Base-by-base conservation (phyloP, 495 filamentous ascomycete species). In the Margaritispora aquatica region DNA sequence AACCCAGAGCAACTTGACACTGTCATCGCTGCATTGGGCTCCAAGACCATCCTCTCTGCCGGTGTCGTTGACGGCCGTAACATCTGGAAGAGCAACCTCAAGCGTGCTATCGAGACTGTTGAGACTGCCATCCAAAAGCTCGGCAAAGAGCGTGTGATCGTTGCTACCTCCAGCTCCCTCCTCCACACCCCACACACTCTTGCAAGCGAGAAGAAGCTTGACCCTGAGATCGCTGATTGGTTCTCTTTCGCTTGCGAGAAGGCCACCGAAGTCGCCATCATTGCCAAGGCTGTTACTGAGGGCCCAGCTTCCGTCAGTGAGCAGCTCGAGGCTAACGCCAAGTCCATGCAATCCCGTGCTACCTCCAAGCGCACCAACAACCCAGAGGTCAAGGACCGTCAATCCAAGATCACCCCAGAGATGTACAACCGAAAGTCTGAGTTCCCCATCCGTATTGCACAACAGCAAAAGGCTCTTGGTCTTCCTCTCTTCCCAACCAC, bases 1-100 rank as follows among this genome's bases (percentile, higher is more conserved):
- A 88, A 96, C 80, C 94, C 94, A 48, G 92, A 97, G 79, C 94
- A 98, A 80, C 88, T 98, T 51, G 84, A 91, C 31, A 82, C 83
- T 51, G 88, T 96, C 68, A 70, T 88, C 55, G 77, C 72, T 62
- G 82, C 86, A 63, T 84, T 96, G 55, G 90, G 92, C 66, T 79
- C 89, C 62, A 87, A 89, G 68, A 94, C 96, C 77, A 75, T 85
- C 58, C 88, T 98, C 59, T 97, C 95, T 56, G 84, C 83, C 66
- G 94, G 94, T 87, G 86, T 98, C 65, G 94, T 98, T 63, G 92
- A 97, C 69, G 95, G 94, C 66, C 89, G 94, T 70, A 98, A 98
- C 83, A 98, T 98, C 84, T 98, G 94, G 94, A 97, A 98, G 90
- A 96, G 90, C 76, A 90, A 96, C 84, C 88, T 96, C 75, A 84